Conservation (phyloP, 345 rosid species). For the Hypericum perforatum region DNA sequence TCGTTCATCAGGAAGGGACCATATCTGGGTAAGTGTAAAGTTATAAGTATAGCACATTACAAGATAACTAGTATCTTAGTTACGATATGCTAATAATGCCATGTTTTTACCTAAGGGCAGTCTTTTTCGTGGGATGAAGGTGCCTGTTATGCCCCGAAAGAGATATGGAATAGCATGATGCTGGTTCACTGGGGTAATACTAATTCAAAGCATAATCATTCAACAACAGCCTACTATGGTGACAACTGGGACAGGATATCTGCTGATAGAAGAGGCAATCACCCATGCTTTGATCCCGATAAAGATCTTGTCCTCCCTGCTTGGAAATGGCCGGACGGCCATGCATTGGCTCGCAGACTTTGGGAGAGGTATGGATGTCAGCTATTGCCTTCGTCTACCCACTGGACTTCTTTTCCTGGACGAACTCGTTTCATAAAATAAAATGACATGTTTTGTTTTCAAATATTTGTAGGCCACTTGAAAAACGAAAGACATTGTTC, state of each 20-base stretch:
- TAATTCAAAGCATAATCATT: constrained; percentile 79
- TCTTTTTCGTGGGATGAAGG: constrained; percentile 99
- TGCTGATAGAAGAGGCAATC: constrained; percentile 64
- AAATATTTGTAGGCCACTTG: constrained; percentile 48
- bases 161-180: constrained; percentile 99
- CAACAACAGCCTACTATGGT: constrained; percentile 88
- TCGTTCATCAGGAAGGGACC: constrained; percentile 81
- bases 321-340: constrained; percentile 77
- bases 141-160: constrained; percentile 99
- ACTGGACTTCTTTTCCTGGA: neutral
- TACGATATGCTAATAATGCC: constrained; percentile 21
- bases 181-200: constrained; percentile 99
- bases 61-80: neutral
- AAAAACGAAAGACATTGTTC: constrained; percentile 67
- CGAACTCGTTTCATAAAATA: neutral
- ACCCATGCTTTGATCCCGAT: constrained; percentile 89
- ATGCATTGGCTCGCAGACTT: constrained; percentile 41
- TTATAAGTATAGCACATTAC: constrained; percentile 4
- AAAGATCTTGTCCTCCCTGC: constrained; percentile 98
- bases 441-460: constrained; percentile 1
- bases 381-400: constrained; percentile 6
- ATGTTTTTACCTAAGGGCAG: constrained; percentile 47
- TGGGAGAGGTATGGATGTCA: constrained; percentile 49
- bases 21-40: constrained; percentile 66
- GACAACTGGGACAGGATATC: constrained; percentile 81